These are phyloP conservation scores for Colletotrichum sidae DNA, from an alignment of 2,329 filamentous ascomycete genomes.

Conservation along the genomic window DNA sequence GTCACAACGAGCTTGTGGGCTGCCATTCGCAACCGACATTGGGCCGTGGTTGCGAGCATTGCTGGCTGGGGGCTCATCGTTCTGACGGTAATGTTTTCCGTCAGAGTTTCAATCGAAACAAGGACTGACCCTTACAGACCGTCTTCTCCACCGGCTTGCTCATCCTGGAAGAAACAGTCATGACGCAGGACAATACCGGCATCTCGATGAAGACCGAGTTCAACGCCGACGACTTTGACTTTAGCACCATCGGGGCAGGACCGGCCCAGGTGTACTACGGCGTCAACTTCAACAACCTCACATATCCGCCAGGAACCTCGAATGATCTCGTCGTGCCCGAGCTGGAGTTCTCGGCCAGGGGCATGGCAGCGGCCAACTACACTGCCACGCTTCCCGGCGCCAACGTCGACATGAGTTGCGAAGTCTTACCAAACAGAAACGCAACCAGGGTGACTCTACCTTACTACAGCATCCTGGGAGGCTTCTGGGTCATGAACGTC, in stretches of 20 bases:
- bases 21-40: conserved; percentile 42
- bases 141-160: conserved; percentile 47
- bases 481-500: conserved; percentile 41
- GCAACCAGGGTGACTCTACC: conserved; percentile 38
- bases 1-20: conserved; percentile 41
- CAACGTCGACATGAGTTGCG: conserved; percentile 41
- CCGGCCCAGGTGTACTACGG: conserved; percentile 35
- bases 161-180: conserved; percentile 42
- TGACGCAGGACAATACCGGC: conserved; percentile 31
- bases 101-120: not conserved
- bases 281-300: conserved; percentile 32
- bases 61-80: conserved; percentile 43
- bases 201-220: conserved; percentile 24
- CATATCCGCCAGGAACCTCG: conserved; percentile 31
- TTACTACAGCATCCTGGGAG: conserved; percentile 40
- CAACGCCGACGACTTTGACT: conserved; percentile 44
- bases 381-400: conserved; percentile 38
- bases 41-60: conserved; percentile 41
- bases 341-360: conserved; percentile 6
- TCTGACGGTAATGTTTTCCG: conserved; percentile 39
- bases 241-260: conserved; percentile 35
- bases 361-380: conserved; percentile 20
- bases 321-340: conserved; percentile 28
- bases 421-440: conserved; percentile 41
- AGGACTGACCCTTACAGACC: conserved; percentile 29